Evolutionary conservation across 345 rosid species (phyloP), one percentile per base, ranked within the genome.

Genomic region (Citrus glauca): DNA sequence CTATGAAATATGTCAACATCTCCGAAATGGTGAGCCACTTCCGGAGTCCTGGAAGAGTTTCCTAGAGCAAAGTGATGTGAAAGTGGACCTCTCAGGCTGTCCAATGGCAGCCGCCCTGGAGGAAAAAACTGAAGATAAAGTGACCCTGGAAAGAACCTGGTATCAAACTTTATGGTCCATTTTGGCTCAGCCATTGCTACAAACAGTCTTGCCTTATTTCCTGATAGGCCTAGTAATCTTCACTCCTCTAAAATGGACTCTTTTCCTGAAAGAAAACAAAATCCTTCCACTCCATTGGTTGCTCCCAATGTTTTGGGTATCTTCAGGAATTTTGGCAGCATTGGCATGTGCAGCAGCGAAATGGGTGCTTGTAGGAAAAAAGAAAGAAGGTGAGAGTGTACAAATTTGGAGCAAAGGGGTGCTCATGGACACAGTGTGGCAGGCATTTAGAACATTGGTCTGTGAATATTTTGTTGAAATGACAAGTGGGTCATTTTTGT

Each of bases 391-490:
- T 2, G 83, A 88, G 73, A 87, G 87, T 13, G 79, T 76, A 28
- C 69, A 66, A 16, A 84, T 89, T 4, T 91, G 93, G 95, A 80
- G 95, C 61, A 69, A 22, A 68, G 81, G 79, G 37, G 91, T 84
- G 0, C 87, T 87, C 84, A 72, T 80, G 89, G 93, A 91, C 87
- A 91, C 93, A 0, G 66, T 81, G 4, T 89, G 93, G 93, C 93
- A 89, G 53, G 93, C 91, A 27, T 78, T 89, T 53, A 82, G 88
- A 78, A 88, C 91, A 0, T 38, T 91, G 2, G 87, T 84, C 1
- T 90, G 89, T 53, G 90, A 89, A 7, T 89, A 89, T 67, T 91
- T 91, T 83, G 78, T 89, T 85, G 95, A 89, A 78, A 83, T 85
- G 85, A 78, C 87, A 0, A 63, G 83, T 40, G 95, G 95, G 37